Evolutionary conservation across 2,329 filamentous ascomycete genomes (phyloP).

Genomic region (Ceratocystis lukuohia): DNA sequence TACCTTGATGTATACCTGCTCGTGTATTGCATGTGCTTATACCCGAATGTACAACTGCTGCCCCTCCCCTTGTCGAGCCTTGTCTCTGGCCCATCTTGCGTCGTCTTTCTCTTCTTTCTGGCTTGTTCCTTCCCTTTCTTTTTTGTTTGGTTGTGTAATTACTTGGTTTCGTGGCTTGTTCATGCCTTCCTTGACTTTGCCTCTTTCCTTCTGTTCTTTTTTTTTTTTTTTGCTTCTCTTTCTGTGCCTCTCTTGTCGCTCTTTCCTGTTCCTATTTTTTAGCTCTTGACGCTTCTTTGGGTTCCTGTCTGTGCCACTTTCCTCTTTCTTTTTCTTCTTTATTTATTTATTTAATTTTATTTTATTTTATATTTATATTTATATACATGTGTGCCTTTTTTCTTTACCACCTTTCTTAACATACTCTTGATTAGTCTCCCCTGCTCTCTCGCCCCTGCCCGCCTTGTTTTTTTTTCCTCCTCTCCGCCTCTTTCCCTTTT

Average conservation of each 20-base stretch:
- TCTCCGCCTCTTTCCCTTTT: not conserved
- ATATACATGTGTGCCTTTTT: not conserved
- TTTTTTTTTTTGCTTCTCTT: not conserved
- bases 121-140: not conserved
- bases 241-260: constrained; percentile 1
- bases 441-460: not conserved
- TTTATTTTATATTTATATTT: no score
- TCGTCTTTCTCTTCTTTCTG: not conserved
- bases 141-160: not conserved
- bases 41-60: not conserved
- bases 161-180: not conserved
- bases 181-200: not conserved
- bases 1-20: no score
- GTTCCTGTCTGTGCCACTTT: not conserved
- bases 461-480: not conserved
- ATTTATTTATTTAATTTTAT: not conserved
- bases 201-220: not conserved
- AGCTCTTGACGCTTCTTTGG: not conserved
- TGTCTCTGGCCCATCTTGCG: not conserved
- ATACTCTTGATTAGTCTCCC: not conserved
- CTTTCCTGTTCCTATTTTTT: not conserved
- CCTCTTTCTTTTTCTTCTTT: not conserved
- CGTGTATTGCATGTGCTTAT: no score
- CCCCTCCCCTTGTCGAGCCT: not conserved
- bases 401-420: not conserved